A percentile compares a stretch with the other conserved stretches of the same genome.
Evolutionary conservation across 768 basidiomycete species (phyloP).

Genomic region (Rhodotorula graminis): DNA sequence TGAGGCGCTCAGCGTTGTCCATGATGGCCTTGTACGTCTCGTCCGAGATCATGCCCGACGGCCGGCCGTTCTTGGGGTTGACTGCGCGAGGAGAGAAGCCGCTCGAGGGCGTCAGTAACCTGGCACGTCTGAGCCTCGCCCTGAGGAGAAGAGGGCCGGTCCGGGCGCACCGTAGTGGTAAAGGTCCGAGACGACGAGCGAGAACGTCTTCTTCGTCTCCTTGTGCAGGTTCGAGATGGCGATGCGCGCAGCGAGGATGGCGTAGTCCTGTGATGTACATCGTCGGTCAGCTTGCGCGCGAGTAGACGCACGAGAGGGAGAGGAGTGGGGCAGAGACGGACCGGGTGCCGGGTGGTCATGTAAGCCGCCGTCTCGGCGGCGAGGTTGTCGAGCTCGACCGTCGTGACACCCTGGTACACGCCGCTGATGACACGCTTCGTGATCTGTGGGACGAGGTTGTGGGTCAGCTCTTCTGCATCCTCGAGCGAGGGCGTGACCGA

Average conservation of each 20-base stretch:
- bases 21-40: conserved; percentile 76
- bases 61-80: conserved; percentile 85
- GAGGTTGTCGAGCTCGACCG: conserved; percentile 76
- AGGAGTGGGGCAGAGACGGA: neutral
- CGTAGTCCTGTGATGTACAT: conserved; percentile 82
- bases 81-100: conserved; percentile 51
- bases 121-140: no score
- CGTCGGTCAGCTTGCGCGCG: neutral
- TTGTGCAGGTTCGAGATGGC: conserved; percentile 99
- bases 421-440: conserved; percentile 67
- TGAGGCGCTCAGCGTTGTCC: conserved; percentile 72
- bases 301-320: neutral
- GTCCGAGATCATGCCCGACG: conserved; percentile 86
- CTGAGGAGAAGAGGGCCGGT: no score
- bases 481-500: neutral
- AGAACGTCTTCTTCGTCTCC: conserved; percentile 97
- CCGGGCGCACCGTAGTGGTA: conserved; percentile 68
- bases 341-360: conserved; percentile 64
- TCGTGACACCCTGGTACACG: conserved; percentile 92
- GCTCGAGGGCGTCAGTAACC: neutral
- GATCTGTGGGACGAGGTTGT: conserved; percentile 17
- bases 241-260: conserved; percentile 94
- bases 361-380: conserved; percentile 73
- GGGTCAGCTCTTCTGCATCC: no score
- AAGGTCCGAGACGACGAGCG: conserved; percentile 81